These are phyloP conservation scores for Sporothrix pallida DNA, from an alignment of 2,329 filamentous ascomycete genomes.

Conservation along the genomic window DNA sequence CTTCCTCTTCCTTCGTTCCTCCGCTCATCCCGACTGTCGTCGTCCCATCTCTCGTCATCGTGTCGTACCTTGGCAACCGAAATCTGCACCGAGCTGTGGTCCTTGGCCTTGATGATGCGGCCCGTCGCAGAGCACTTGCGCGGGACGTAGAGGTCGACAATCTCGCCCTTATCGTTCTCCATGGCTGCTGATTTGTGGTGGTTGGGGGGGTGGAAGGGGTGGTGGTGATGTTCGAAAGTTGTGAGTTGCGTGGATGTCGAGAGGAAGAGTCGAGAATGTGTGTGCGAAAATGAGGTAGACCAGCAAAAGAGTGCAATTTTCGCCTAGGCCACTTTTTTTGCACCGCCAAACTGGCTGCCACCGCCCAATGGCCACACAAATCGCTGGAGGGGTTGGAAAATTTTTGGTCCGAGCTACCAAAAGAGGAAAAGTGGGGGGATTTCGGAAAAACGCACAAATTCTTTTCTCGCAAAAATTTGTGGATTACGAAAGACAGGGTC, in stretches of 20 bases:
- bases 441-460: conserved; percentile 34
- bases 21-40: too few relatives aligned
- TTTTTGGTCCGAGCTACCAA: conserved; percentile 30
- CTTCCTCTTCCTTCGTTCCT: too few relatives aligned
- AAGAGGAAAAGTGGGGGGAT: background rate
- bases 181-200: conserved; percentile 60
- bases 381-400: conserved; percentile 28
- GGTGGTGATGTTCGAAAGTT: conserved; percentile 43
- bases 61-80: conserved; percentile 75
- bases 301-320: conserved; percentile 13
- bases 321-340: conserved; percentile 27
- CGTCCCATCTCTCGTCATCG: background rate
- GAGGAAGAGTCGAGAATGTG: background rate
- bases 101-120: conserved; percentile 99
- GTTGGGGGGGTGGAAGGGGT: background rate
- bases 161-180: conserved; percentile 84
- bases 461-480: conserved; percentile 3
- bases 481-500: background rate
- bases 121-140: conserved; percentile 99
- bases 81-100: conserved; percentile 98
- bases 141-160: conserved; percentile 73
- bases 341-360: background rate
- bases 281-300: background rate
- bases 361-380: background rate
- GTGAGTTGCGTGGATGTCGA: conserved; percentile 40